Evolutionary conservation across 2,329 filamentous ascomycete species (phyloP), one percentile per base, ranked within the genome.

Genomic region (Trichoderma pleuroti): DNA sequence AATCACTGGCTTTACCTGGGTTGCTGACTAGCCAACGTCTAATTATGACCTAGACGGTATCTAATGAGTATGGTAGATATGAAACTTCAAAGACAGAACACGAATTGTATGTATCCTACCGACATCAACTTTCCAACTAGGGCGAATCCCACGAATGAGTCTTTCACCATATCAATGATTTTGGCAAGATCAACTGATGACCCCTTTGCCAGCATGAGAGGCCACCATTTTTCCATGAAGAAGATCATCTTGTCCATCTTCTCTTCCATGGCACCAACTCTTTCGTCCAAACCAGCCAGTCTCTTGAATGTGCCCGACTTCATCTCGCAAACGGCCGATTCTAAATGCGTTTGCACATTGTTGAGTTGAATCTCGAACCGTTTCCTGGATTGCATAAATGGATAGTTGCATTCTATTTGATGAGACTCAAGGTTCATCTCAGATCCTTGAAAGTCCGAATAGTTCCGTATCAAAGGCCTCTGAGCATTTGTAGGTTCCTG

Each of bases 91-190:
- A 42, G 39, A 18, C 3, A 9, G 4, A 6, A 21, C 12, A 21
- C 5, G 4, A 1, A 49, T 49, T 49, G 0, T 21, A 9, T 49
- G 18, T 46, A 14, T 39, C 1, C 16, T 18, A 4, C 16, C 3
- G 36, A 18, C 2, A 46, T 46, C 18, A 4, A 21, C 42, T 21
- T 21, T 21, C 2, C 42, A 21, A 46, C 42, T 4, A 39, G 36
- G 9, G 18, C 1, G 16, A 4, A 39, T 39, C 36, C 7, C 7
- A 18, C 2, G 7, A 18, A 18, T 9, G 36, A 39, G 36, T 4
- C 0, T 39, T 9, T 18, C 1, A 0, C 36, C 36, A 39, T 39
- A 16, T 39, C 7, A 46, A 46, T 0, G 4, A 14, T 3, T 3
- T n/a, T 46, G 18, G 18, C 8, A 46, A 46, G 42, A 46, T 46